These are phyloP conservation scores for Rhizopogon rudus DNA, from an alignment of 768 basidiomycete genomes.

Conservation along the genomic window DNA sequence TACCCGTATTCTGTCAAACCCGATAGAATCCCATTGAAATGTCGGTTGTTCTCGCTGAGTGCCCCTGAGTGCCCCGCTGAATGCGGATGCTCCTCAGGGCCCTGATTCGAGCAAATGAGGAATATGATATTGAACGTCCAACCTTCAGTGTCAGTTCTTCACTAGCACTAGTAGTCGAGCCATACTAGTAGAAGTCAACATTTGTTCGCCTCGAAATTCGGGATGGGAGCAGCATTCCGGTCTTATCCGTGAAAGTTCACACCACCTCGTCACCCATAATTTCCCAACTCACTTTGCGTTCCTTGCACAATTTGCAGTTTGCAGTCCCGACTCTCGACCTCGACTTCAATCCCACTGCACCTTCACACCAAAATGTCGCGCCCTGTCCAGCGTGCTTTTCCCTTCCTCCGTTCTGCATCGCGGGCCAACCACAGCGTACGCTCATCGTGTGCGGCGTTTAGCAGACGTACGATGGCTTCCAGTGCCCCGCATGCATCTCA, in stretches of 20 bases:
- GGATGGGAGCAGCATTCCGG: not conserved
- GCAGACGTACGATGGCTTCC: slow-evolving; percentile 24
- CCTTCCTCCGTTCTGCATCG: slow-evolving; percentile 11
- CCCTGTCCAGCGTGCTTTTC: slow-evolving; percentile 13
- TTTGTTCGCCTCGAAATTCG: not conserved
- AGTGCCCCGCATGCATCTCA: slow-evolving; percentile 16
- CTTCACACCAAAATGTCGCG: slow-evolving; percentile 17
- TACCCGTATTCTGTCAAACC: no score
- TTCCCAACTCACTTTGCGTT: not conserved
- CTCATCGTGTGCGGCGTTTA: slow-evolving; percentile 9
- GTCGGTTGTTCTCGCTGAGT: no score
- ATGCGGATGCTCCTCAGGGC: no score
- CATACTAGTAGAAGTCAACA: no score
- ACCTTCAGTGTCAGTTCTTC: no score
- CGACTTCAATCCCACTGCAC: not conserved
- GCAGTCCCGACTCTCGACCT: not conserved
- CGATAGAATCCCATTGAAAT: no score
- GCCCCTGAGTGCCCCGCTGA: no score
- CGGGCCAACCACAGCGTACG: slow-evolving; percentile 9
- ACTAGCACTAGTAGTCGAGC: no score
- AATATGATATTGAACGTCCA: no score
- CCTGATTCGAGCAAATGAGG: no score
- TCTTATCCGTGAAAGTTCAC: slow-evolving; percentile 2
- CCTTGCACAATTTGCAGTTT: no score
- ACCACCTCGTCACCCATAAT: not conserved